Evolutionary conservation across 257 asterid species (phyloP).

Genomic region (Thymus quinquecostatus): DNA sequence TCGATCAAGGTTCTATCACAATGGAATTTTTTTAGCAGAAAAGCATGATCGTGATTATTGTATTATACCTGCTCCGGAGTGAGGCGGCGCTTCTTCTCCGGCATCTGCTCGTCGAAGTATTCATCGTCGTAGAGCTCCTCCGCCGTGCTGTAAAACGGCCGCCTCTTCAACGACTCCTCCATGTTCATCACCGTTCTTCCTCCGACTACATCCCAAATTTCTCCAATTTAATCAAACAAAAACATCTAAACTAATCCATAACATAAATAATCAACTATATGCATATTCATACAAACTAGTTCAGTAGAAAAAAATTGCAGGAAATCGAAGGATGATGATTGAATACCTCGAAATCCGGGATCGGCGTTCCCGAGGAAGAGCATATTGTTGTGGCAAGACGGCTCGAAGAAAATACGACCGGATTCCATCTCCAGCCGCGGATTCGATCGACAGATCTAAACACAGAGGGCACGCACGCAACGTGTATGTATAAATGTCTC

Average conservation of each 20-base stretch:
- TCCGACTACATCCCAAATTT: constrained; percentile 38
- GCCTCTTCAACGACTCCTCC: constrained; percentile 75
- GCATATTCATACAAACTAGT: not conserved
- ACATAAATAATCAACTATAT: not conserved
- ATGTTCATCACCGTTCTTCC: constrained; percentile 64
- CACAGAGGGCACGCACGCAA: constrained; percentile 23
- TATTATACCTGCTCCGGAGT: constrained; percentile 77
- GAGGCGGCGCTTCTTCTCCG: constrained; percentile 98
- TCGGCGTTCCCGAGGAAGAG: constrained; percentile 67
- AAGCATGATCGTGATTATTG: not conserved
- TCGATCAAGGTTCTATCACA: constrained; percentile 8
- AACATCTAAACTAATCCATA: not conserved
- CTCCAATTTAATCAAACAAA: not conserved
- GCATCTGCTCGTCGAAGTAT: constrained; percentile 87
- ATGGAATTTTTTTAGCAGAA: constrained; percentile 20
- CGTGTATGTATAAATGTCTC: constrained; percentile 36
- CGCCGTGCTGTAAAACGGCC: constrained; percentile 76
- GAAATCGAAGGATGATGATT: not conserved
- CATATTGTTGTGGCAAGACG: constrained; percentile 73
- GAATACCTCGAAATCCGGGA: constrained; percentile 70
- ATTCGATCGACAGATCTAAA: constrained; percentile 37
- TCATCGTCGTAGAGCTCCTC: constrained; percentile 87
- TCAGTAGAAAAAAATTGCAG: not conserved
- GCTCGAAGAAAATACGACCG: constrained; percentile 74
- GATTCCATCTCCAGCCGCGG: constrained; percentile 63